Evolutionary conservation across 495 filamentous ascomycete genomes (phyloP).

Genomic region (Thozetella sp.): DNA sequence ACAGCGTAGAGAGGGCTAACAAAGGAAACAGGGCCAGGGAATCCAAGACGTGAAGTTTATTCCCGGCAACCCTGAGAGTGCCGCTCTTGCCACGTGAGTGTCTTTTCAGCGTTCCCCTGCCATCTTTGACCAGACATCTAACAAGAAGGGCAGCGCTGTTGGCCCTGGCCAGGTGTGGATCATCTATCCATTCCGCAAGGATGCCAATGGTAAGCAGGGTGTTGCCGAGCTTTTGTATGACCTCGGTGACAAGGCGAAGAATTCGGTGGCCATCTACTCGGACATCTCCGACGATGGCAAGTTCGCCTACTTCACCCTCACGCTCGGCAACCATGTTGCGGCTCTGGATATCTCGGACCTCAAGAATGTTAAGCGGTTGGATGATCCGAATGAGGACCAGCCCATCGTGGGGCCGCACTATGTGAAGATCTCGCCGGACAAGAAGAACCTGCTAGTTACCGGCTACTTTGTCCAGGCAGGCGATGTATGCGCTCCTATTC

Average conservation of each 20-base stretch:
- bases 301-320: conserved; percentile 61
- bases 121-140: neutral
- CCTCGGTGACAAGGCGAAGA: conserved; percentile 55
- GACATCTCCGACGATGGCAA: conserved; percentile 63
- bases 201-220: conserved; percentile 55
- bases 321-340: conserved; percentile 64
- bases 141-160: conserved; percentile 40
- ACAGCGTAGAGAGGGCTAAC: neutral
- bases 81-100: conserved; percentile 54
- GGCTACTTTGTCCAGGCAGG: conserved; percentile 71
- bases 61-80: conserved; percentile 58
- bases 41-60: conserved; percentile 72
- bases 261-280: conserved; percentile 62
- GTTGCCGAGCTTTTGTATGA: conserved; percentile 60
- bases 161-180: conserved; percentile 66
- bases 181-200: conserved; percentile 61
- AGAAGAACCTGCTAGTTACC: conserved; percentile 62
- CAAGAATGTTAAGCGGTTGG: conserved; percentile 59
- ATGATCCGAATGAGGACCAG: conserved; percentile 59
- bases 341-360: conserved; percentile 66
- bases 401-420: conserved; percentile 65
- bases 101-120: neutral
- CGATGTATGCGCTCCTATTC: conserved; percentile 14
- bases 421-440: conserved; percentile 65
- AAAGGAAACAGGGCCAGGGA: conserved; percentile 46